Base-by-base conservation (phyloP, 331 rosid genomes). In the Acacia concinna region DNA sequence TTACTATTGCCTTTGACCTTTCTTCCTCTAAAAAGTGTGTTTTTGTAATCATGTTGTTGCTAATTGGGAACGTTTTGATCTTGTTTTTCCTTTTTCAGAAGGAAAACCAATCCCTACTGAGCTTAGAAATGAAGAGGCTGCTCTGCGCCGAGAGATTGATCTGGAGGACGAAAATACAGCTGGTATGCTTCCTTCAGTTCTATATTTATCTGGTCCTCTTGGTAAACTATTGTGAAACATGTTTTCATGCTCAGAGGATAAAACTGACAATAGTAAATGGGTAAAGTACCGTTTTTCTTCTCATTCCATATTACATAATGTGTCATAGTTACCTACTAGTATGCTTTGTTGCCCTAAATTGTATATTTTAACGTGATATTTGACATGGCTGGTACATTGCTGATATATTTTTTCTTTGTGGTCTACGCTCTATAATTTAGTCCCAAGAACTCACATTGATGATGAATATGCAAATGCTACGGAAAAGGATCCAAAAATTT, bases 41-140 rank as follows among this genome's bases (percentile, higher is more conserved):
- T 0, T 18, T 0, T 76, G 32, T n/a, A 28, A 8, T 6, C 60
- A 8, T 10, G 5, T 41, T 67, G 28, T 63, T 37, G 0, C 17
- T 44, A 0, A 73, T 73, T 44, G 25, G 74, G 52, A 40, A 8
- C 9, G 0, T 10, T 66, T 57, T 47, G 18, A 18, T 23, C 20
- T 49, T 66, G 41, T 73, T 37, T 17, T 77, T 28, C 10, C 3
- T 51, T 41, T 78, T 66, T 78, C 84, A 95, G 99, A 92, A 85
- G 97, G 97, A 21, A 93, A 90, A 41, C 94, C 97, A 1, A 88
- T 95, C 73, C 97, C 99, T 32, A 95, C 97, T 64, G 99, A 95
- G 83, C 96, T 95, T 9, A 84, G 94, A n/a, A 95, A 91, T 14
- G 99, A 93, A 84, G 99, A 95, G 82, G 97, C 92, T 0, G 88